These are phyloP conservation scores for Ceriops decandra DNA, from an alignment of 345 rosid species.

Conservation along the genomic window DNA sequence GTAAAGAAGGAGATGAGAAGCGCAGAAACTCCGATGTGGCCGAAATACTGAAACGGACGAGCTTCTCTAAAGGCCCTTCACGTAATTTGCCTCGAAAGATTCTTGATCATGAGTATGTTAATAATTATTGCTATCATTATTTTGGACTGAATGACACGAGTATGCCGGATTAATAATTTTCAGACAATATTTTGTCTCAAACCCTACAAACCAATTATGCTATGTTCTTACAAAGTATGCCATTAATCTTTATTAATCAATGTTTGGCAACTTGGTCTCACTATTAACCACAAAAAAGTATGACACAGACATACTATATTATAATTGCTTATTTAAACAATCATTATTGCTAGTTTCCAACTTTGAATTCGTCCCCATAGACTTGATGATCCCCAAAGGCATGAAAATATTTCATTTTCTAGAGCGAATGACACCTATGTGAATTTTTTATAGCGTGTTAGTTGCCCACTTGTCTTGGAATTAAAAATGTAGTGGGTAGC, in stretches of 20 bases:
- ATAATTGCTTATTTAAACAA: background rate
- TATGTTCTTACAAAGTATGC: background rate
- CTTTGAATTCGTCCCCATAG: constrained; percentile 22
- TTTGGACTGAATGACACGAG: background rate
- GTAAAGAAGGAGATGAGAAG: constrained; percentile 64
- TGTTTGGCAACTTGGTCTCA: constrained; percentile 10
- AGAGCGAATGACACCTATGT: no score
- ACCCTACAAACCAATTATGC: constrained; percentile 17
- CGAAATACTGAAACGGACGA: constrained; percentile 61
- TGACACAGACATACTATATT: constrained; percentile 7
- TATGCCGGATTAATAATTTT: background rate
- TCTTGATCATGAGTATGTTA: constrained; percentile 75
- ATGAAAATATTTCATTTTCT: background rate
- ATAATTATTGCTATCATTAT: background rate
- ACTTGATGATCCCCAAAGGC: constrained; percentile 16
- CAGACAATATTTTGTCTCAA: background rate
- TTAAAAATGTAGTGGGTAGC: constrained; percentile 12
- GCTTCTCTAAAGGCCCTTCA: constrained; percentile 52
- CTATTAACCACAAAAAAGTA: constrained; percentile 12
- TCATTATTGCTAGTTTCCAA: constrained; percentile 16
- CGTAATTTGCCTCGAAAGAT: constrained; percentile 55
- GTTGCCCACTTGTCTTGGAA: no score
- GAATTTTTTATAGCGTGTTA: no score
- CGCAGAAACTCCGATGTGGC: constrained; percentile 57
- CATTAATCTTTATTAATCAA: constrained; percentile 14